These are phyloP conservation scores for Purshia tridentata DNA, from an alignment of 306 rosid species.

Conservation along the genomic window DNA sequence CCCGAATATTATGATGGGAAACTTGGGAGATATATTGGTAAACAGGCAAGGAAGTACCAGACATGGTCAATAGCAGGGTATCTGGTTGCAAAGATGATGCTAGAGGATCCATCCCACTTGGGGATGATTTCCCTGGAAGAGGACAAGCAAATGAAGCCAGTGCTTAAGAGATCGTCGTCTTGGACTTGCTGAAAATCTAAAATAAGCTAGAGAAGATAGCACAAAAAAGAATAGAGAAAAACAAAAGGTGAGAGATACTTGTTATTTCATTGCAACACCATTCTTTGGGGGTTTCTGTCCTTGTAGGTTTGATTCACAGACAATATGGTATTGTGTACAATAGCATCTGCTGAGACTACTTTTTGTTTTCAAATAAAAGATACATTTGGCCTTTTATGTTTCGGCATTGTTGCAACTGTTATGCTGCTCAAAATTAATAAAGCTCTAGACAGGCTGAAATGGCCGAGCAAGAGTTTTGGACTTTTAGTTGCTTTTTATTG, in stretches of 20 bases:
- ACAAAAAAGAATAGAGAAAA: constrained; percentile 29
- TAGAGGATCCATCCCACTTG: constrained; percentile 87
- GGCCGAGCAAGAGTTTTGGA: background rate
- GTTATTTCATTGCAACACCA: constrained; percentile 42
- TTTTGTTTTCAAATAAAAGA: constrained; percentile 47
- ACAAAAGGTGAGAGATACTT: constrained; percentile 48
- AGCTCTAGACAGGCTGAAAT: constrained; percentile 3
- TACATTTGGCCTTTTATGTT: constrained; percentile 16
- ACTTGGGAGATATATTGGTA: constrained; percentile 77
- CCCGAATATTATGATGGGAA: constrained; percentile 92
- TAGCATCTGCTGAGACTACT: constrained; percentile 48
- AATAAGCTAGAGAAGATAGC: constrained; percentile 36
- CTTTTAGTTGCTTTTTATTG: background rate
- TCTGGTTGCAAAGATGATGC: constrained; percentile 91
- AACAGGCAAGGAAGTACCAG: constrained; percentile 89
- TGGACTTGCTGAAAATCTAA: constrained; percentile 64
- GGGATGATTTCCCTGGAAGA: constrained; percentile 95
- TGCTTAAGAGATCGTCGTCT: constrained; percentile 74
- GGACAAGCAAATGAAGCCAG: constrained; percentile 87
- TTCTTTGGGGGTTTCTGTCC: constrained; percentile 46
- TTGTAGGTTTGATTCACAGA: constrained; percentile 46
- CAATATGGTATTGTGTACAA: constrained; percentile 65
- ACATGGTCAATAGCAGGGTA: constrained; percentile 95
- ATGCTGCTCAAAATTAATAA: background rate
- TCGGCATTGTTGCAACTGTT: constrained; percentile 14